These are phyloP conservation scores for Colletotrichum gloeosporioides DNA, from an alignment of 2,329 filamentous ascomycete genomes.

Conservation along the genomic window DNA sequence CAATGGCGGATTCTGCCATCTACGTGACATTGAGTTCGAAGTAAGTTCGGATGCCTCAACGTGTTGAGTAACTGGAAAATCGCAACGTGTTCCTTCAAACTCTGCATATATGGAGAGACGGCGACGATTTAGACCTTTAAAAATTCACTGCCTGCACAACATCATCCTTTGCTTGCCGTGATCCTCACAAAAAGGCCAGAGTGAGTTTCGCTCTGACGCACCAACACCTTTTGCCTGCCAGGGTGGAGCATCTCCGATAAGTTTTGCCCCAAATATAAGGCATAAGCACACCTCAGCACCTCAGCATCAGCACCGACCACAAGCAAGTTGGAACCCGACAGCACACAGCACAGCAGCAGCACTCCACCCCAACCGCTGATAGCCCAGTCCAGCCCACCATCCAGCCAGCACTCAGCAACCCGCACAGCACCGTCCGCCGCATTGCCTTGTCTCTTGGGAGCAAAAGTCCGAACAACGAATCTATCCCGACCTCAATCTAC, in stretches of 20 bases:
- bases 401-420: neutral
- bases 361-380: neutral
- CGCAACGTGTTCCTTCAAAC: neutral
- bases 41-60: neutral
- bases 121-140: neutral
- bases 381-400: neutral
- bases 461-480: slow-evolving; percentile 15
- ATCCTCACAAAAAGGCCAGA: neutral
- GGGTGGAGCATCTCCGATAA: slow-evolving; percentile 3
- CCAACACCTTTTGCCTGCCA: neutral
- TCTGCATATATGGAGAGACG: neutral
- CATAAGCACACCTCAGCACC: neutral
- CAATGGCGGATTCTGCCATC: neutral
- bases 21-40: neutral
- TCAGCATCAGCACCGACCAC: slow-evolving; percentile 7
- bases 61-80: neutral
- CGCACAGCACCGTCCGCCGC: neutral
- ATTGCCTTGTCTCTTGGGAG: slow-evolving; percentile 12
- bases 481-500: slow-evolving; percentile 8
- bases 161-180: neutral
- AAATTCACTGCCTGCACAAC: neutral
- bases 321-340: neutral
- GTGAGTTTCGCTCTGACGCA: slow-evolving; percentile 6
- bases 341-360: neutral
- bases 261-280: slow-evolving; percentile 4